Percentiles rank a stretch among this genome's conserved stretches.
Evolutionary conservation across 176 grass and related monocot species (phyloP).

Genomic region (Rhynchospora pubera): DNA sequence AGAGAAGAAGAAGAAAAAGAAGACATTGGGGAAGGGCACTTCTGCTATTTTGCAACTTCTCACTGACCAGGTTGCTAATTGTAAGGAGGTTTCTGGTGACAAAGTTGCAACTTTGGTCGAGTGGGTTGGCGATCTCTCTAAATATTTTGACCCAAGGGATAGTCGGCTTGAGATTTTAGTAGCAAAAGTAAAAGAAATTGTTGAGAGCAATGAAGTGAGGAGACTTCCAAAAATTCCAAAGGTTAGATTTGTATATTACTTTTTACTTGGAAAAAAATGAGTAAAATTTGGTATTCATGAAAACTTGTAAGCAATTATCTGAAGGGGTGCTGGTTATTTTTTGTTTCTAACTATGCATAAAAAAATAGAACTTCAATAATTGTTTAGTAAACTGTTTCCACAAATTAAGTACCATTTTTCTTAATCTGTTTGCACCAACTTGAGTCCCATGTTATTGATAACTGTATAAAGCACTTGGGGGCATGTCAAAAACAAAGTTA

Average conservation of each 20-base stretch:
- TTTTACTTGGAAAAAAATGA: background rate
- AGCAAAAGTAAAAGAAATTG: constrained; percentile 78
- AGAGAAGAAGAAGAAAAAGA: constrained; percentile 79
- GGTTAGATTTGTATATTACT: constrained; percentile 34
- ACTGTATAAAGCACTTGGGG: background rate
- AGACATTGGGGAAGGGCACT: constrained; percentile 82
- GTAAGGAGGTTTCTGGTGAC: constrained; percentile 25
- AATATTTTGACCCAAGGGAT: constrained; percentile 72
- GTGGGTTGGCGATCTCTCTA: constrained; percentile 40
- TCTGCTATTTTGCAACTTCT: constrained; percentile 56
- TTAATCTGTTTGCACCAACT: background rate
- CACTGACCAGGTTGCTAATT: constrained; percentile 38
- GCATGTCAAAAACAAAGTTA: background rate
- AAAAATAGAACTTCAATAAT: background rate
- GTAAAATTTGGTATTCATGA: background rate
- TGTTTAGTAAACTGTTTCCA: background rate
- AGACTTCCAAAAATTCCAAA: constrained; percentile 99
- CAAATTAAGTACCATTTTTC: background rate
- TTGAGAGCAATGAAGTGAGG: constrained; percentile 97
- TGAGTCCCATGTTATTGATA: background rate
- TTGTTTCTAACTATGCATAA: background rate
- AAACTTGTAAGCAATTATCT: background rate
- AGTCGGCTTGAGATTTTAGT: constrained; percentile 42
- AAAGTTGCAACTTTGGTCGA: constrained; percentile 32
- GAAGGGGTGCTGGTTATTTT: background rate